phyloP scores from a whole-genome alignment of 225 moss, liverwort and hornwort genomes.

The Lunularia cruciata region DNA sequence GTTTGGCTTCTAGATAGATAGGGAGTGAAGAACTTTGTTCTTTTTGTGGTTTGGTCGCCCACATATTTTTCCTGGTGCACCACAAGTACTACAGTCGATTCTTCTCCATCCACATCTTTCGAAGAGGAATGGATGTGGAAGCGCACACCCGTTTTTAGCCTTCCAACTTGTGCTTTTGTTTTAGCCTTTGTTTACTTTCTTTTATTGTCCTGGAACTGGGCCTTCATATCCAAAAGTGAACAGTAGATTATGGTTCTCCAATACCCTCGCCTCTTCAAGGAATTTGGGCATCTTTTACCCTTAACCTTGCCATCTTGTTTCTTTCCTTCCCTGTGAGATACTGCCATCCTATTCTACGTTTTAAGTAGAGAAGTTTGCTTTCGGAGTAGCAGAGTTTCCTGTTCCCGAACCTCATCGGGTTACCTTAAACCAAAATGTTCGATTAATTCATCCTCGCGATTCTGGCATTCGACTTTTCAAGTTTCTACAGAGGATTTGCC shows the following conservation, averaged over 20 bases:
- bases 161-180: slow-evolving; percentile 15
- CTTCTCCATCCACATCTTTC: slow-evolving; percentile 9
- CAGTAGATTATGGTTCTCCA: slow-evolving; percentile 3
- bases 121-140: slow-evolving; percentile 20
- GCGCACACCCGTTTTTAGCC: slow-evolving; percentile 21
- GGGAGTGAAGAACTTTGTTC: slow-evolving; percentile 17
- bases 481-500: slow-evolving; percentile 16
- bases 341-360: no score
- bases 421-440: slow-evolving; percentile 6
- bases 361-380: slow-evolving; percentile 14
- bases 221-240: slow-evolving; percentile 20
- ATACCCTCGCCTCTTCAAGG: background rate
- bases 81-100: slow-evolving; percentile 14
- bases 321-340: slow-evolving; percentile 4
- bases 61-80: slow-evolving; percentile 14
- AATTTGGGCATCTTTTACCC: slow-evolving; percentile 1
- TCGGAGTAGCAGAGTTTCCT: slow-evolving; percentile 20
- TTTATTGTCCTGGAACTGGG: slow-evolving; percentile 1
- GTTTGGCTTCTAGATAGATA: slow-evolving; percentile 7
- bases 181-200: slow-evolving; percentile 8
- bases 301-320: background rate
- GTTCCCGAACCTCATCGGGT: slow-evolving; percentile 9
- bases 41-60: slow-evolving; percentile 1
- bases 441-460: slow-evolving; percentile 15
- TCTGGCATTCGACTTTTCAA: slow-evolving; percentile 10